Evolutionary conservation across 805 yeast genomes (phyloP), one percentile per base, ranked within the genome.

Genomic region (Metschnikowia reukaufii): DNA sequence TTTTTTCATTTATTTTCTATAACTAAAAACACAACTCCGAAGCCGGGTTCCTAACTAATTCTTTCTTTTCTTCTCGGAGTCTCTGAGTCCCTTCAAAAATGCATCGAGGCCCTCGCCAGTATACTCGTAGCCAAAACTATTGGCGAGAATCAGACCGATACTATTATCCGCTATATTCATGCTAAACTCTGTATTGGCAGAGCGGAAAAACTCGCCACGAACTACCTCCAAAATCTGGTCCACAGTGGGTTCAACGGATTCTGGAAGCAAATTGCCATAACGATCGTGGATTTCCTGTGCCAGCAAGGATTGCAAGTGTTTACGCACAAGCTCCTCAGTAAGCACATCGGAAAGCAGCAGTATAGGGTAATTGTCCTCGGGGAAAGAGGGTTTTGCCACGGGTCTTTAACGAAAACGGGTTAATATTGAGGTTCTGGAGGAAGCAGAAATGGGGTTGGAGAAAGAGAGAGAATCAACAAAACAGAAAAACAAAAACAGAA

Each of bases 81-180:
- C 57, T 44, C 79, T 64, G 9, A 74, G 59, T 4, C 79, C 80
- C 15, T 59, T 54, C 51, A 81, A 59, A 49, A 78, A 80, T 12
- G 74, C 74, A 31, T 69, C 76, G 30, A 80, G 62, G 1, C 85
- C 85, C 58, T 81, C 85, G 8, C 84, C 84, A 8, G 60, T 43
- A 52, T 81, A 81, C 5, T 66, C 72, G 54, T 67, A 67, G n/a
- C 74, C 76, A 35, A 80, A 66, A 33, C 78, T 70, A 45, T 67
- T 70, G 27, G 84, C 65, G 33, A 82, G 69, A 35, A 80, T 52
- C 48, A 64, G 68, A 5, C 83, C 81, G 10, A 79, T 76, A 9
- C 79, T 80, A 13, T 61, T 59, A 19, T 59, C 55, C 19, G 55
- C 46, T 38, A 82, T 60, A 23, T 74, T 79, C 27, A 61, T 62